Conservation (phyloP, 176 grass and related monocot genomes). For the Lolium perenne region DNA sequence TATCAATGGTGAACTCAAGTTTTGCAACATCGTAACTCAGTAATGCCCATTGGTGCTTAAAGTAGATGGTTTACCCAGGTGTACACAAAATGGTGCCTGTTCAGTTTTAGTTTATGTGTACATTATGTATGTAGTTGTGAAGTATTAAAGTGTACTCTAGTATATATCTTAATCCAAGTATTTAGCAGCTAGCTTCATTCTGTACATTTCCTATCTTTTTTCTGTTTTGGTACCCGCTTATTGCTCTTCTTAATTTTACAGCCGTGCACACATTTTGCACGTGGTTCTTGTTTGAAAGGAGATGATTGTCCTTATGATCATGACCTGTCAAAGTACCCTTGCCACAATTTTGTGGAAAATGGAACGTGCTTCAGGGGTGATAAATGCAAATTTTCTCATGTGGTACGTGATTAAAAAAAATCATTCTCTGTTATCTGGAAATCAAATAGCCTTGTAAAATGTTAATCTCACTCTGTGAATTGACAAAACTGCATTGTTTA, state of each 20-base stretch:
- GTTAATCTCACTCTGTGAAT: background rate
- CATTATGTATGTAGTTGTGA: background rate
- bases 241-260: constrained; percentile 47
- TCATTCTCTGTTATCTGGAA: constrained; percentile 20
- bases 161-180: constrained; percentile 22
- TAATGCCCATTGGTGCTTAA: background rate
- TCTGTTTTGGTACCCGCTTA: background rate
- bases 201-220: constrained; percentile 1
- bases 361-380: constrained; percentile 79
- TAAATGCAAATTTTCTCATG: constrained; percentile 97
- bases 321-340: constrained; percentile 83
- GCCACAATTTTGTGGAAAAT: constrained; percentile 78
- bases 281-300: constrained; percentile 89
- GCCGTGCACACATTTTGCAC: constrained; percentile 86
- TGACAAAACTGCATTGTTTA: constrained; percentile 24
- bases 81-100: background rate
- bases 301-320: constrained; percentile 96
- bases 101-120: background rate
- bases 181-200: constrained; percentile 2
- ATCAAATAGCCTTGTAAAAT: constrained; percentile 24
- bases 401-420: constrained; percentile 46
- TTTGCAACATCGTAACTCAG: constrained; percentile 27
- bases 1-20: background rate
- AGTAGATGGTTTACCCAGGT: constrained; percentile 27
- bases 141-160: constrained; percentile 17